phyloP scores from a whole-genome alignment of 495 filamentous ascomycete genomes.

The Delitschia confertaspora region DNA sequence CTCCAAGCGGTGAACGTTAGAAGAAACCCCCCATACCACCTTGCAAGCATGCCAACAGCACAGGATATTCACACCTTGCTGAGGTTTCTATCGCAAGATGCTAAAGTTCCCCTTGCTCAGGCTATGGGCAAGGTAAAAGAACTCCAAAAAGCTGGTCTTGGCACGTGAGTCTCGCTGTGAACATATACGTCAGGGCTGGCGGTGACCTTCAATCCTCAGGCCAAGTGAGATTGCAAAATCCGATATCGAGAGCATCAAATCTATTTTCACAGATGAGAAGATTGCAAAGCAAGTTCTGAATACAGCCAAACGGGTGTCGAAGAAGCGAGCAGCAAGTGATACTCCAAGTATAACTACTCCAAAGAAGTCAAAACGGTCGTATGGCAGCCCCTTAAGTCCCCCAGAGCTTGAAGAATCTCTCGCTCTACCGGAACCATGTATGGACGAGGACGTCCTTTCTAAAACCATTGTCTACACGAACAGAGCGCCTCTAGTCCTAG shows the following conservation, averaged over 20 bases:
- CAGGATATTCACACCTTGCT: constrained; percentile 59
- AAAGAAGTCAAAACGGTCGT: constrained; percentile 37
- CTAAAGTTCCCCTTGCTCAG: constrained; percentile 58
- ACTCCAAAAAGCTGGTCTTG: constrained; percentile 53
- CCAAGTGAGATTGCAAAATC: constrained; percentile 54
- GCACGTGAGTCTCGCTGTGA: constrained; percentile 24
- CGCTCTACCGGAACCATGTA: constrained; percentile 46
- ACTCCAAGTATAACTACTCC: constrained; percentile 6
- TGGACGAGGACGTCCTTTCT: constrained; percentile 51
- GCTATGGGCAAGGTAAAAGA: constrained; percentile 62
- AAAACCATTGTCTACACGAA: constrained; percentile 59
- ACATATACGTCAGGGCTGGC: too few relatives aligned
- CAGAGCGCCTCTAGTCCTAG: constrained; percentile 69
- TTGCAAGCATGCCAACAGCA: constrained; percentile 33
- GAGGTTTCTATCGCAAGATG: constrained; percentile 65
- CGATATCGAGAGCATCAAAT: constrained; percentile 44
- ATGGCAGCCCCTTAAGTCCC: constrained; percentile 44
- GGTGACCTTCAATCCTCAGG: constrained; percentile 6
- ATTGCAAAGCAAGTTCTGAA: constrained; percentile 53
- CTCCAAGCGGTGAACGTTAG: too few relatives aligned
- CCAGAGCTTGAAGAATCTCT: constrained; percentile 57
- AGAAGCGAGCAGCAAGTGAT: constrained; percentile 41
- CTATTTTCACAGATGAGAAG: constrained; percentile 61
- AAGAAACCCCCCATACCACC: too few relatives aligned
- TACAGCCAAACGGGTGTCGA: constrained; percentile 54